Evolutionary conservation across 371 early-diverging fungal genomes (phyloP).

Genomic region (Mortierella sp.): DNA sequence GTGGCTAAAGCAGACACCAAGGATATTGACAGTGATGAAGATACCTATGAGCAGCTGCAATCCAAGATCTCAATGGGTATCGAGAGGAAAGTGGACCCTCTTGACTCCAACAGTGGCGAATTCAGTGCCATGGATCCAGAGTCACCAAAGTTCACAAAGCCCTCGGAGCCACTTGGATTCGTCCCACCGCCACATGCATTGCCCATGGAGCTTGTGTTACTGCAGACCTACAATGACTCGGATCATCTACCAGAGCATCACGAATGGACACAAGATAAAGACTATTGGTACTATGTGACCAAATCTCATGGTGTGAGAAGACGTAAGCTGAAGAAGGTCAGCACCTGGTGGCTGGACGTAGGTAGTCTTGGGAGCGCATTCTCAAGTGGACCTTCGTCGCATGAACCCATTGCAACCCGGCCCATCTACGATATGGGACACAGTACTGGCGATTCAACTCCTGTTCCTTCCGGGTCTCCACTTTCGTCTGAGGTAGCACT

Average conservation of each 20-base stretch:
- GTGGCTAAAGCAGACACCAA: background rate
- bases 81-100: constrained; percentile 28
- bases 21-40: constrained; percentile 2
- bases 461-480: constrained; percentile 12
- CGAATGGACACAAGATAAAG: constrained; percentile 54
- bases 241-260: constrained; percentile 54
- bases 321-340: constrained; percentile 54
- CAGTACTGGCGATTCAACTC: constrained; percentile 17
- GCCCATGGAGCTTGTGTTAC: constrained; percentile 52
- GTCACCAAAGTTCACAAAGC: background rate
- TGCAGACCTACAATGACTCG: constrained; percentile 55
- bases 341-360: constrained; percentile 55
- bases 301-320: constrained; percentile 50
- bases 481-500: constrained; percentile 38
- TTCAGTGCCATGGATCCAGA: constrained; percentile 29
- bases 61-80: constrained; percentile 3
- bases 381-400: constrained; percentile 24
- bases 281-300: constrained; percentile 54
- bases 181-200: constrained; percentile 47
- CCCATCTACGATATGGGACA: constrained; percentile 49
- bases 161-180: constrained; percentile 7
- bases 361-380: constrained; percentile 36
- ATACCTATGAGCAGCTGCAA: background rate
- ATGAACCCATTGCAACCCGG: constrained; percentile 46
- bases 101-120: constrained; percentile 41